These are phyloP conservation scores for Pichia norvegensis DNA, from an alignment of 1,139 yeast genomes.

Conservation along the genomic window DNA sequence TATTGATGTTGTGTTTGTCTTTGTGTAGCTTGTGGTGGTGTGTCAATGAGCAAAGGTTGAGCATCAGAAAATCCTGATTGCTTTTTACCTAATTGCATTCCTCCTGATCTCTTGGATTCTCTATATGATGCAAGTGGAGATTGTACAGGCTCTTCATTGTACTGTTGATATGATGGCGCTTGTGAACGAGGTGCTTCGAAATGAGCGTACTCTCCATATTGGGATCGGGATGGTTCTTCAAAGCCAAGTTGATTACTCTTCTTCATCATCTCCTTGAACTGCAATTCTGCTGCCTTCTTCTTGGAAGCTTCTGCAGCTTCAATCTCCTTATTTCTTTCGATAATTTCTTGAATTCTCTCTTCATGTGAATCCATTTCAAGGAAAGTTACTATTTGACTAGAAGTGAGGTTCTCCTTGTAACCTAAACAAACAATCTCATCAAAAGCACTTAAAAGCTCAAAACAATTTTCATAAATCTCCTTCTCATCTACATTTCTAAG, in stretches of 20 bases:
- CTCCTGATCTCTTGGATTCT: conserved; percentile 47
- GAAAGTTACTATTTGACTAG: conserved; percentile 80
- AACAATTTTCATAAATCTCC: conserved; percentile 77
- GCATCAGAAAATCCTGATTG: conserved; percentile 24
- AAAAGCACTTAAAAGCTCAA: conserved; percentile 84
- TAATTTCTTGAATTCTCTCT: conserved; percentile 95
- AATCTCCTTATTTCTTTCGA: conserved; percentile 91
- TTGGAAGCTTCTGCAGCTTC: conserved; percentile 97
- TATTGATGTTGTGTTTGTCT: conserved; percentile 1
- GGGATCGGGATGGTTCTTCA: conserved; percentile 7
- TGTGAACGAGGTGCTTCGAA: not conserved
- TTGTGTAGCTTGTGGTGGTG: conserved; percentile 16
- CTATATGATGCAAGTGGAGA: conserved; percentile 1
- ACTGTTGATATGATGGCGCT: not conserved
- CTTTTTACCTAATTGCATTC: conserved; percentile 76
- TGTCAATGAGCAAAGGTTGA: conserved; percentile 22
- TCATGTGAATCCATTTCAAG: conserved; percentile 98
- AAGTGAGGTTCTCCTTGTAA: conserved; percentile 77
- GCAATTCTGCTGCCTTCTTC: conserved; percentile 91
- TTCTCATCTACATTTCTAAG: conserved; percentile 72
- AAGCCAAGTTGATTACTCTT: conserved; percentile 36
- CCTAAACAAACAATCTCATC: conserved; percentile 92
- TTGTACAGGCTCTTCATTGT: conserved; percentile 8
- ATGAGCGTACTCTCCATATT: conserved; percentile 15
- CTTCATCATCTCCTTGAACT: conserved; percentile 73